Percentiles rank a stretch among this genome's conserved stretches.
Evolutionary conservation across 495 filamentous ascomycete genomes (phyloP).

Genomic region (Podospora australis): DNA sequence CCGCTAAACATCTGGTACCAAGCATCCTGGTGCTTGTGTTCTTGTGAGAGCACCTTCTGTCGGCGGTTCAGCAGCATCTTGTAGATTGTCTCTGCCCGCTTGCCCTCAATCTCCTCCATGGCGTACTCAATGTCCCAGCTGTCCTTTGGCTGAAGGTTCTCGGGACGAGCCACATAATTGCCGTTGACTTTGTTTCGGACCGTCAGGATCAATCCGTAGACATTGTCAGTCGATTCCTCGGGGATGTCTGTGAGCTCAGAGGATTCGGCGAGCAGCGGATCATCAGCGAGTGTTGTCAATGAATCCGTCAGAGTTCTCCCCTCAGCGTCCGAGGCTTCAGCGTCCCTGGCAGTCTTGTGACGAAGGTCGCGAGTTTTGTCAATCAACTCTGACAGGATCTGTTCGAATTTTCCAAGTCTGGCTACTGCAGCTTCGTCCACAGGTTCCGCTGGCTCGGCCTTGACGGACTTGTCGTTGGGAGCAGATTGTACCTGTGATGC

Average conservation of each 20-base stretch:
- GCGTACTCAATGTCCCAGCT: constrained; percentile 74
- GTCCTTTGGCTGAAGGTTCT: constrained; percentile 41
- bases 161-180: constrained; percentile 53
- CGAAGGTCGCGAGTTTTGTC: constrained; percentile 14
- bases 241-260: background rate
- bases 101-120: constrained; percentile 47
- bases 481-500: constrained; percentile 8
- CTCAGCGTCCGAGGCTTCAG: too few relatives aligned
- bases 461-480: background rate
- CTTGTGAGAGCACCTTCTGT: constrained; percentile 26
- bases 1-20: constrained; percentile 34
- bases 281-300: background rate
- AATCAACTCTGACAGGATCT: constrained; percentile 33
- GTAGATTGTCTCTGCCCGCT: constrained; percentile 45
- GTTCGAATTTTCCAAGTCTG: constrained; percentile 34
- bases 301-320: too few relatives aligned
- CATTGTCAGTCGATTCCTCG: constrained; percentile 6
- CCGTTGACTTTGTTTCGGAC: constrained; percentile 70
- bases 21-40: constrained; percentile 30
- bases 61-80: constrained; percentile 45
- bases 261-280: background rate
- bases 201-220: constrained; percentile 55
- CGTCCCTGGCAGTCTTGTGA: too few relatives aligned
- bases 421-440: constrained; percentile 19
- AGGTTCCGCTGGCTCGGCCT: too few relatives aligned